phyloP scores from a whole-genome alignment of 257 asterid genomes.

The Solanum rostratum region DNA sequence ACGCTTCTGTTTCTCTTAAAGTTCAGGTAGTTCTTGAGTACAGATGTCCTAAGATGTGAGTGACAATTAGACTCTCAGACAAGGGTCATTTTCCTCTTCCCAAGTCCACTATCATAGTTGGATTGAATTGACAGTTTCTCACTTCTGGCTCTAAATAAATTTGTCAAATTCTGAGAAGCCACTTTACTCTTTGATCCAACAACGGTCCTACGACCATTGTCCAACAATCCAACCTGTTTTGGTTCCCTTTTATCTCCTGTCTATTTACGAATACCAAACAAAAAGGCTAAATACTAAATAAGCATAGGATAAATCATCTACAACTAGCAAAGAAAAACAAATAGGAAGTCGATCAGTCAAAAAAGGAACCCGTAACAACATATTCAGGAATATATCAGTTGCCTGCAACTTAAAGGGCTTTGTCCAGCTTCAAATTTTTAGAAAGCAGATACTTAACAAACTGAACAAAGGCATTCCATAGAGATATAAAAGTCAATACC shows the following conservation, averaged over 20 bases:
- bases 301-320: not conserved
- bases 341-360: not conserved
- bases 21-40: conserved; percentile 38
- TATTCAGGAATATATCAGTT: not conserved
- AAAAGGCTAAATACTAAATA: conserved; percentile 19
- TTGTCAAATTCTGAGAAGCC: conserved; percentile 18
- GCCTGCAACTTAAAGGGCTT: not conserved
- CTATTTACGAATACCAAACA: conserved; percentile 28
- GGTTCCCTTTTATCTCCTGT: conserved; percentile 49
- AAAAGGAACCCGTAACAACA: not conserved
- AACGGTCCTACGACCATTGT: conserved; percentile 28
- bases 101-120: conserved; percentile 16
- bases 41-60: conserved; percentile 20
- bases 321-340: not conserved
- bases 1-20: conserved; percentile 55
- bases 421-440: not conserved
- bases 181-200: conserved; percentile 55
- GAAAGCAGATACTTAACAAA: not conserved
- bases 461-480: not conserved
- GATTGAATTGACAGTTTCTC: conserved; percentile 25
- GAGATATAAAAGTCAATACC: not conserved
- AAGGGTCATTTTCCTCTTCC: conserved; percentile 38
- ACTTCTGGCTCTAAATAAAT: conserved; percentile 24
- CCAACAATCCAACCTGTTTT: conserved; percentile 62
- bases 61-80: conserved; percentile 4